Percentiles rank a stretch among this genome's conserved stretches.
Evolutionary conservation across 2,329 filamentous ascomycete species (phyloP).

Genomic region (Neonectria hederae): DNA sequence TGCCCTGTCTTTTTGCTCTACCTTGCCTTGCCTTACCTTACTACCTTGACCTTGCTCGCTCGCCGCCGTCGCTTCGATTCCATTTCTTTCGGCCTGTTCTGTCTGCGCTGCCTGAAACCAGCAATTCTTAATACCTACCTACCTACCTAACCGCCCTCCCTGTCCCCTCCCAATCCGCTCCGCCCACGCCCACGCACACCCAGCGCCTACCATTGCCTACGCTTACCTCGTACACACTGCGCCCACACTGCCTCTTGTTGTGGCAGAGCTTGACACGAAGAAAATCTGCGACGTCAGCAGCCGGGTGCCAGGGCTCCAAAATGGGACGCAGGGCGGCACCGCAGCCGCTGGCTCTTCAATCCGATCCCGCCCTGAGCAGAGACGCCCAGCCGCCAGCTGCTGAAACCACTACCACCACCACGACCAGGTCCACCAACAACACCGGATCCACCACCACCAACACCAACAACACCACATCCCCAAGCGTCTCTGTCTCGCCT

Average conservation of each 20-base stretch:
- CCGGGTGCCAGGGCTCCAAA: slow-evolving; percentile 40
- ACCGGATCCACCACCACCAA: slow-evolving; percentile 27
- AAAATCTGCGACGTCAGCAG: slow-evolving; percentile 39
- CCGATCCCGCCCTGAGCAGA: slow-evolving; percentile 49
- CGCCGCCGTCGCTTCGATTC: slow-evolving; percentile 4
- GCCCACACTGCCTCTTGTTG: slow-evolving; percentile 30
- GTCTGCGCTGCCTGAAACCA: slow-evolving; percentile 17
- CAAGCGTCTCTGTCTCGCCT: slow-evolving; percentile 43
- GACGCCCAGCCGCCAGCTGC: slow-evolving; percentile 41
- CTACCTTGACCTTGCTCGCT: slow-evolving; percentile 19
- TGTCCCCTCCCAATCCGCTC: slow-evolving; percentile 20
- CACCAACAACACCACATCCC: slow-evolving; percentile 27
- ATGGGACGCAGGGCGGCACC: slow-evolving; percentile 69
- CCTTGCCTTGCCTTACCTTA: background rate
- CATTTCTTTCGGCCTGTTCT: slow-evolving; percentile 7
- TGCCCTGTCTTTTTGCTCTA: background rate
- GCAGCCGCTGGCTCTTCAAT: slow-evolving; percentile 63
- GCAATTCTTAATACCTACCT: slow-evolving; percentile 15
- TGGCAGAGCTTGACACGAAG: slow-evolving; percentile 35
- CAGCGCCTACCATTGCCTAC: slow-evolving; percentile 26
- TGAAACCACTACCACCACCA: slow-evolving; percentile 40
- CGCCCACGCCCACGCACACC: slow-evolving; percentile 34
- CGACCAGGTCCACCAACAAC: slow-evolving; percentile 19
- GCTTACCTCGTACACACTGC: slow-evolving; percentile 8
- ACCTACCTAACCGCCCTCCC: slow-evolving; percentile 2